These are phyloP conservation scores for Cryptococcus hybrid DNA, from an alignment of 1,284 basidiomycete genomes.

Conservation along the genomic window DNA sequence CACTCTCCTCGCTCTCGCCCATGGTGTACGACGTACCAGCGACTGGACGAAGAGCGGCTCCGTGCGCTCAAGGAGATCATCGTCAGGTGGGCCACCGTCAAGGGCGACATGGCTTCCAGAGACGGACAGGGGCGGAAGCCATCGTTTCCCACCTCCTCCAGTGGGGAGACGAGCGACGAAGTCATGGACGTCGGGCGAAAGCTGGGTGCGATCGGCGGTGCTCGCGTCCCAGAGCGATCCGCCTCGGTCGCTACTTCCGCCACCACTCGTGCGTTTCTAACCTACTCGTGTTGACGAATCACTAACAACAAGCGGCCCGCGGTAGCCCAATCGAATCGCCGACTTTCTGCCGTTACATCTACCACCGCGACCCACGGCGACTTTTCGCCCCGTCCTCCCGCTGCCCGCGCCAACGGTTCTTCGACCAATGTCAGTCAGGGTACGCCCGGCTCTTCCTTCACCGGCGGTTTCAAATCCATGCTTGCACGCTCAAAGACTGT, in stretches of 20 bases:
- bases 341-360: constrained; percentile 16
- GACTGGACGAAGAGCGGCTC: constrained; percentile 44
- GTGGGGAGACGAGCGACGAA: constrained; percentile 47
- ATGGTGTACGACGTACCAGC: constrained; percentile 47
- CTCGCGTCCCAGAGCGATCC: constrained; percentile 13
- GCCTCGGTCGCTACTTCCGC: constrained; percentile 15
- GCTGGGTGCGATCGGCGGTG: constrained; percentile 26
- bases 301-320: neutral
- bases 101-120: constrained; percentile 41
- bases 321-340: constrained; percentile 20
- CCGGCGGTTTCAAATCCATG: constrained; percentile 50
- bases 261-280: neutral
- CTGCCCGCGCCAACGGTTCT: constrained; percentile 30
- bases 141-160: constrained; percentile 36
- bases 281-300: too few relatives aligned
- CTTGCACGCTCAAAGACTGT: constrained; percentile 43
- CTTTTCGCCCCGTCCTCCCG: constrained; percentile 30
- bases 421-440: constrained; percentile 10
- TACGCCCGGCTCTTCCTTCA: constrained; percentile 17
- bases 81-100: constrained; percentile 47
- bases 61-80: constrained; percentile 45
- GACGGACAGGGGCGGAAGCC: constrained; percentile 43
- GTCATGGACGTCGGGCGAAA: constrained; percentile 32
- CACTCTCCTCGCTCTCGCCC: constrained; percentile 37
- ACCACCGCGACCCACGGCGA: constrained; percentile 15